Evolutionary conservation across 2,329 filamentous ascomycete species (phyloP), one percentile per base, ranked within the genome.

Genomic region (Coniella vitis): DNA sequence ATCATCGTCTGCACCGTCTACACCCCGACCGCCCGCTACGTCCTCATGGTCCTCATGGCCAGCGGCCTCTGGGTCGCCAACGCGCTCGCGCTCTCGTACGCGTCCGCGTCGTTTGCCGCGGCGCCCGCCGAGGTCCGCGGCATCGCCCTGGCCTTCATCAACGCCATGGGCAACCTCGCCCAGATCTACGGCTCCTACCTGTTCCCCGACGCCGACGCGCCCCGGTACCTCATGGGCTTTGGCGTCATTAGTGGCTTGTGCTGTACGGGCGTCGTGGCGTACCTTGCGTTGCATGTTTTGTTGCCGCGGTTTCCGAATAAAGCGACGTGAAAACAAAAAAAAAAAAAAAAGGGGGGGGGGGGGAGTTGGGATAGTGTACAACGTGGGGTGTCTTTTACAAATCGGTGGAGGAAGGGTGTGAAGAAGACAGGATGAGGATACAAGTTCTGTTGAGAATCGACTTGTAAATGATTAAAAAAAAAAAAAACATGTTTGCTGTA

Each of bases 1-100:
- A 61, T 73, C 22, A 58, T 68, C 25, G 68, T 66, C 16, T 72
- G 70, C 51, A 57, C 51, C 7, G 65, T 78, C 3, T 76, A 76
- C 59, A 62, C 74, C 58, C 74, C 71, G 60, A 73, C 65, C 1
- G 75, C 73, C 1, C 67, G 76, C 4, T 81, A 81, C 54, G 73
- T 67, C 0, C 63, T 80, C 1, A 67, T 81, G 0, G 73, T 79
- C 2, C 63, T 80, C 48, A 76, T 79, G 73, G 74, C 75, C 0
- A 69, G 72, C 1, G 76, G 74, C 0, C 63, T 79, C 0, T 79
- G 74, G 75, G 65, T 72, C 0, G 69, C 71, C 1, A 79, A 80
- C 55, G 74, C 70, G 1, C 65, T 74, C 2, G 66, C 70, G 0
- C 63, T 81, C 16, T 69, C 73, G 0, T 79, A 73, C 49, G 73